Percentiles rank a stretch among this genome's conserved stretches.
Conservation (phyloP, 1,284 basidiomycete genomes). For the Xerocomus minutiporus region DNA sequence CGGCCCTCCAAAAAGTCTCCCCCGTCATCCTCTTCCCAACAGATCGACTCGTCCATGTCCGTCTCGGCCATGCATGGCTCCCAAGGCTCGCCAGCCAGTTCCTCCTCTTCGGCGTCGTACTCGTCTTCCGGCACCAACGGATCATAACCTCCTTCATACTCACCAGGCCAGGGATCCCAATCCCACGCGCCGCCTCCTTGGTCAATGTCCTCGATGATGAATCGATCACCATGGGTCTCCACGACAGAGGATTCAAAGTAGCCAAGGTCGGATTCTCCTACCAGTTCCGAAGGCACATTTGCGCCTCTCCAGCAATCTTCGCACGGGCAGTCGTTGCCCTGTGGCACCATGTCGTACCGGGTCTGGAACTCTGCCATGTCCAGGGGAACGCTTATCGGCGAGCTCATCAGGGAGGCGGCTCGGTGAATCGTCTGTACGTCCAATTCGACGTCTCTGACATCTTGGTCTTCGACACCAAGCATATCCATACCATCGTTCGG, state of each 20-base stretch:
- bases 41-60: background rate
- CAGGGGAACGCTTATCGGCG: constrained; percentile 5
- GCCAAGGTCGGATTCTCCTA: background rate
- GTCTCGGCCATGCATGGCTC: background rate
- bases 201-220: background rate
- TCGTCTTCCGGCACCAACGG: constrained; percentile 4
- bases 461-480: background rate
- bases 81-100: background rate
- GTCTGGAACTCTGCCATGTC: constrained; percentile 7
- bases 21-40: constrained; percentile 1
- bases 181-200: constrained; percentile 1
- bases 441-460: background rate
- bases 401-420: constrained; percentile 6
- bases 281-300: background rate
- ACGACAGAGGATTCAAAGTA: background rate
- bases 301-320: constrained; percentile 3
- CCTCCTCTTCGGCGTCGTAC: constrained; percentile 1
- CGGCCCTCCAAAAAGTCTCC: constrained; percentile 43
- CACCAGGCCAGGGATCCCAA: background rate
- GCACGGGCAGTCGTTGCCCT: constrained; percentile 9
- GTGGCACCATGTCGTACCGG: constrained; percentile 10
- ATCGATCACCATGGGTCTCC: constrained; percentile 1
- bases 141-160: background rate
- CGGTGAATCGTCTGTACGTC: background rate
- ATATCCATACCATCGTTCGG: background rate